Evolutionary conservation across 108 stramenopile genomes (phyloP), one percentile per base, ranked within the genome.

Genomic region (Nitzschia palea): DNA sequence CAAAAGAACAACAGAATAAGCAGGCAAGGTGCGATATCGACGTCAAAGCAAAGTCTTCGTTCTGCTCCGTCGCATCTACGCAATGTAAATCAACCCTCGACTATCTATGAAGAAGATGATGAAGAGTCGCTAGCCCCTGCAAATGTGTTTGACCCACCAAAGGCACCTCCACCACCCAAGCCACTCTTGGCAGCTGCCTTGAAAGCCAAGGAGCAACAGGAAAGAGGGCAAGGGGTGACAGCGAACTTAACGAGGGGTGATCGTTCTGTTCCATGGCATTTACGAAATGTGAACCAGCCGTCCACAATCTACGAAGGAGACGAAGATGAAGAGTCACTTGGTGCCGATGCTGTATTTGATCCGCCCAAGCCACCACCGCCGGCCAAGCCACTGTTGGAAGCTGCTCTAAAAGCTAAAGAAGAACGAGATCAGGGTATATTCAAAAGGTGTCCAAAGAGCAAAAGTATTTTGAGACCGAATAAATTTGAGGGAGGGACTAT

Each of bases 381-480:
- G 27, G 17, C 10, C 0, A 66, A 66, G 52, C 65, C 65, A 23
- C 35, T 66, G 1, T 26, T 66, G 1, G 65, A 50, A 10, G 65
- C 65, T 28, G 65, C 65, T 37, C 17, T 66, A 2, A 66, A 54
- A 54, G 65, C 65, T 14, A 52, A 54, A 44, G 65, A 42, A 36
- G 52, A 52, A 6, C 23, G 47, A 25, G 62, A 63, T 18, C 36
- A 23, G 37, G 59, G 59, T 2, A 60, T 60, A 2, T 40, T 8
- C 40, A 34, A 18, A 26, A 26, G 59, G 2, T 40, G 18, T 1
- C 36, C 40, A 42, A 48, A 20, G 47, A 15, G 40, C 12, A 31
- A 20, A 18, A 31, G 57, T 4, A 60, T 60, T 42, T 23, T 60
- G 37, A 60, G 27, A 5, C 9, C 40, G 1, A 60, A 40, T 43